A percentile compares a stretch with the other conserved stretches of the same genome.
These are phyloP conservation scores for Aureobasidium sp. DNA, from an alignment of 2,329 filamentous ascomycete species.

Conservation along the genomic window DNA sequence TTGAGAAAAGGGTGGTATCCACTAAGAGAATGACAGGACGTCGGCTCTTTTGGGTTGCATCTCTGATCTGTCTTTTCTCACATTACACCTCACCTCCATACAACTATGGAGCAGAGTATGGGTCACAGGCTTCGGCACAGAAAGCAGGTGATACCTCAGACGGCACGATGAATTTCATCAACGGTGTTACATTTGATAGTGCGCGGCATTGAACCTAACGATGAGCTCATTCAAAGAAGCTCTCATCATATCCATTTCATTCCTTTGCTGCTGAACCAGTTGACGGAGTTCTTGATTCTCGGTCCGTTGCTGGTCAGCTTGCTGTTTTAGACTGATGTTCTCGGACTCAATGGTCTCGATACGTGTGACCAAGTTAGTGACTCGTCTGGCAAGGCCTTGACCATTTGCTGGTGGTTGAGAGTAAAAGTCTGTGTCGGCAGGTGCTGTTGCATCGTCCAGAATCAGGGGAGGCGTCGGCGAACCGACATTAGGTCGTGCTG, in stretches of 20 bases:
- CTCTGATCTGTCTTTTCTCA: neutral
- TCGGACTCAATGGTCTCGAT: neutral
- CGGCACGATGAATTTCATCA: neutral
- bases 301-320: neutral
- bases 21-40: neutral
- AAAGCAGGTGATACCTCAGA: neutral
- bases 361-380: neutral
- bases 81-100: neutral
- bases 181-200: neutral
- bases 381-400: constrained; percentile 1
- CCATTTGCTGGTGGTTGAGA: neutral
- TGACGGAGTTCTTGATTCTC: neutral
- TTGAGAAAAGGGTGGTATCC: neutral
- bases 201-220: neutral
- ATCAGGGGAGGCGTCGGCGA: neutral
- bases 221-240: constrained; percentile 1
- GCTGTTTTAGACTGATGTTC: neutral
- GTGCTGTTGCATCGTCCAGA: neutral
- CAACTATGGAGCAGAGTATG: neutral
- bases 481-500: neutral
- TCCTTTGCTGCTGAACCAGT: constrained; percentile 2
- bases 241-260: constrained; percentile 5
- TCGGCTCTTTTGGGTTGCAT: neutral
- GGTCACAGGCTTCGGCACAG: neutral
- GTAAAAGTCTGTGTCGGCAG: neutral